Percentiles rank a stretch among this genome's conserved stretches.
Conservation (phyloP, 2,329 filamentous ascomycete genomes). For the Xylariaceae sp. region DNA sequence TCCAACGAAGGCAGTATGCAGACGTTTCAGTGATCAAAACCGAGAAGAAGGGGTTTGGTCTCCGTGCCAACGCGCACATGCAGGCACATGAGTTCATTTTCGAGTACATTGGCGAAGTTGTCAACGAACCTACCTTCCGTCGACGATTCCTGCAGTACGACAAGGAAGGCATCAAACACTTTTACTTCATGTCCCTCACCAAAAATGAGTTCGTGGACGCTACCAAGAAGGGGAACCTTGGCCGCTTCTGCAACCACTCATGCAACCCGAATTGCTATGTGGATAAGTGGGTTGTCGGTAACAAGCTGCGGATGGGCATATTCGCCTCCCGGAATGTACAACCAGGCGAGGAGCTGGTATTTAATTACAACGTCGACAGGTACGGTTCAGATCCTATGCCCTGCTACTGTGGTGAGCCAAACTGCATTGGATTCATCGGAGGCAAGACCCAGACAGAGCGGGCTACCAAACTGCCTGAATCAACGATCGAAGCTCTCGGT, state of each 20-base stretch:
- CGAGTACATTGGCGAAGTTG: conserved; percentile 98
- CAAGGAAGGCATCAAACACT: conserved; percentile 95
- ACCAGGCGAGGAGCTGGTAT: conserved; percentile 90
- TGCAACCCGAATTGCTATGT: conserved; percentile 99
- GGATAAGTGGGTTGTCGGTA: conserved; percentile 98
- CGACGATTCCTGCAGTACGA: conserved; percentile 91
- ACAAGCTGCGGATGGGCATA: conserved; percentile 98
- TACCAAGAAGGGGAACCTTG: conserved; percentile 92
- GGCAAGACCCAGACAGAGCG: conserved; percentile 97
- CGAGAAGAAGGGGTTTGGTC: conserved; percentile 93
- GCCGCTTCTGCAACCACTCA: conserved; percentile 97
- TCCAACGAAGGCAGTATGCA: conserved; percentile 86
- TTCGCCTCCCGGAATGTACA: conserved; percentile 83
- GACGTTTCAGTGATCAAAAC: conserved; percentile 94
- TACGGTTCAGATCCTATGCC: conserved; percentile 96
- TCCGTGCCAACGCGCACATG: conserved; percentile 75
- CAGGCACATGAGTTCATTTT: conserved; percentile 88
- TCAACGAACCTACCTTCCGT: conserved; percentile 86
- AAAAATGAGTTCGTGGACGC: conserved; percentile 97
- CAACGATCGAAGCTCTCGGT: conserved; percentile 89
- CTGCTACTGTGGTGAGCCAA: conserved; percentile 92
- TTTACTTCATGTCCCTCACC: conserved; percentile 99
- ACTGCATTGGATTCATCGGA: conserved; percentile 94
- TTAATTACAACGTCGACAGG: conserved; percentile 99
- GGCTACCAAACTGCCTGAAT: conserved; percentile 83